Percentiles rank a stretch among this genome's conserved stretches.
Conservation (phyloP, 2,329 filamentous ascomycete genomes). For the Rutstroemia sp. region DNA sequence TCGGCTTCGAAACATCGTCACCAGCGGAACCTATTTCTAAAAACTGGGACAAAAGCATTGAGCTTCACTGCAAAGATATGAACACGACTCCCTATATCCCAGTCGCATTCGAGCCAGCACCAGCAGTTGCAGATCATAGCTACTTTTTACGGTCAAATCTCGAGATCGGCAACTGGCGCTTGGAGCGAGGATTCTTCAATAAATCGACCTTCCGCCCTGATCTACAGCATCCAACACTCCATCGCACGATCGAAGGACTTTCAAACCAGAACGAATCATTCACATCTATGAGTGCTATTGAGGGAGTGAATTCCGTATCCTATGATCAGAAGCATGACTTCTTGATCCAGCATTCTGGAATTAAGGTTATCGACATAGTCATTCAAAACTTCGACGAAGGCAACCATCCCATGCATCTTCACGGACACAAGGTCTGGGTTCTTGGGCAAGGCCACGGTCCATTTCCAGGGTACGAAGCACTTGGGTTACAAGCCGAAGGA, state of each 20-base stretch:
- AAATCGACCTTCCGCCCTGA: conserved; percentile 44
- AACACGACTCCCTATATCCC: conserved; percentile 39
- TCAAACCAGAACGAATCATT: conserved; percentile 38
- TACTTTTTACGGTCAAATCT: conserved; percentile 51
- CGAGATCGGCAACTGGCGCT: conserved; percentile 50
- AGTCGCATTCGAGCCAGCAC: conserved; percentile 35
- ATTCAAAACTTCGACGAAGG: conserved; percentile 70
- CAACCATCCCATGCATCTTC: conserved; percentile 67
- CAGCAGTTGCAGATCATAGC: conserved; percentile 40
- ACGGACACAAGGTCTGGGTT: conserved; percentile 68
- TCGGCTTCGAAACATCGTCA: conserved; percentile 2
- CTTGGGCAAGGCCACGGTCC: conserved; percentile 54
- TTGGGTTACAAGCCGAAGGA: conserved; percentile 32
- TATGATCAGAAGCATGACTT: conserved; percentile 40
- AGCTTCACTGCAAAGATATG: conserved; percentile 26
- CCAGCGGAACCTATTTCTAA: conserved; percentile 24
- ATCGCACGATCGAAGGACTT: conserved; percentile 42
- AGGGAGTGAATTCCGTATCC: conserved; percentile 45
- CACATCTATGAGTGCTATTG: conserved; percentile 34
- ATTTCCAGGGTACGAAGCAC: conserved; percentile 36
- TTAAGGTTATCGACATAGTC: conserved; percentile 62
- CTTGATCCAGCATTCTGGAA: conserved; percentile 53
- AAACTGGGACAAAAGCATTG: conserved; percentile 37
- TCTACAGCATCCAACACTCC: conserved; percentile 40
- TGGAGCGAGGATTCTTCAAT: conserved; percentile 54